Evolutionary conservation across 176 grass and related monocot genomes (phyloP).

Genomic region (Urochloa ruziziensis): DNA sequence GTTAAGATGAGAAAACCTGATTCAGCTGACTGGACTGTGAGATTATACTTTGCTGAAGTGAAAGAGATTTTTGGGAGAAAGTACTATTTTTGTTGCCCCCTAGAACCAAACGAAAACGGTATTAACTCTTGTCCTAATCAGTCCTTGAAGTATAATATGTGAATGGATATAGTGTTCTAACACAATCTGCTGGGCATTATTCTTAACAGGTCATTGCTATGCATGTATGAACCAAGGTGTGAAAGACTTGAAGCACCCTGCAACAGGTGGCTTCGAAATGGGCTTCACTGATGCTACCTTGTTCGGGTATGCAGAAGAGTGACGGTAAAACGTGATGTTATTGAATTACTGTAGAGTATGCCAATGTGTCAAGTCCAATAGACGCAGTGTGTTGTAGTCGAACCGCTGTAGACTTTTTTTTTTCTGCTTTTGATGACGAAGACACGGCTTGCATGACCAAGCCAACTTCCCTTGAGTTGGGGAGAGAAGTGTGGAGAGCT

Average conservation of each 20-base stretch:
- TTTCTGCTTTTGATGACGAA: no score
- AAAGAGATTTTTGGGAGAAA: slow-evolving; percentile 26
- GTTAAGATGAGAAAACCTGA: not conserved
- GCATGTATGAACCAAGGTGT: slow-evolving; percentile 7
- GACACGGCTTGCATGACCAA: no score
- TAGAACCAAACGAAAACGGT: slow-evolving; percentile 4
- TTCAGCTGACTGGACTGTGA: not conserved
- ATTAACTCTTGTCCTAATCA: not conserved
- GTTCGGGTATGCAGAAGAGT: not conserved
- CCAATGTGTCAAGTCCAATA: no score
- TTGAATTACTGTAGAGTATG: not conserved
- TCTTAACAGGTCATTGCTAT: slow-evolving; percentile 4
- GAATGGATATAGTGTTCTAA: not conserved
- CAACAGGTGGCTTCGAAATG: not conserved
- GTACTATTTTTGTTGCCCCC: not conserved
- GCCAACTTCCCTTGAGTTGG: no score
- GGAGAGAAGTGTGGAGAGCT: no score
- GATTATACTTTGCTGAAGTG: slow-evolving; percentile 17
- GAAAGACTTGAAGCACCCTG: not conserved
- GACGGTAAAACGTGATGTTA: not conserved
- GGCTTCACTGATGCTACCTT: not conserved
- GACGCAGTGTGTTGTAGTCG: not conserved
- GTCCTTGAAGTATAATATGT: not conserved
- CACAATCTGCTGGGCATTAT: not conserved
- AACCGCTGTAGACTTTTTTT: no score